Evolutionary conservation across 257 asterid species (phyloP), one percentile per base, ranked within the genome.

Genomic region (Paraleonurus japonicus): DNA sequence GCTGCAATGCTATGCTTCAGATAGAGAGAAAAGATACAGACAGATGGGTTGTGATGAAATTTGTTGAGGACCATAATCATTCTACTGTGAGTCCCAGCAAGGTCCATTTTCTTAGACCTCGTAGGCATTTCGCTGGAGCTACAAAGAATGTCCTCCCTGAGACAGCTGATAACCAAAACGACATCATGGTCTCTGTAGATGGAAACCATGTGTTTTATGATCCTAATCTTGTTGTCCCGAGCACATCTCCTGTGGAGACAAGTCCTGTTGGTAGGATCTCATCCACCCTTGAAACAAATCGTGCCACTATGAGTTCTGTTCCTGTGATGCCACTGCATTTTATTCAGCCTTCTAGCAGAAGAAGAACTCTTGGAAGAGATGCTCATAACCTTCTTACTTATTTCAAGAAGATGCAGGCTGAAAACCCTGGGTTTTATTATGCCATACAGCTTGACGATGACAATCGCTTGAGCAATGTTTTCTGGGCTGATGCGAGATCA

Each of bases 401-500:
- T 85, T 90, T 90, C 76, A 79, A 76, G 77, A 90, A 78, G 75
- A 90, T 86, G 93, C 96, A 90, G 82, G 89, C 88, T 19, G 90
- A 88, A 72, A 88, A 84, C 79, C 93, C 90, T 12, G 92, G 95
- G 53, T 90, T 90, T 78, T 88, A 83, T 72, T 90, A 90, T 66
- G 90, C 96, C 51, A 79, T 90, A 72, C 95, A 90, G 70, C 92
- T 90, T 61, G 95, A 90, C 67, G 90, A 83, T 65, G 89, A 82
- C 62, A 86, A 85, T 77, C 90, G 91, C 17, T 79, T 90, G 86
- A 83, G 80, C 20, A 90, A 90, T 76, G 86, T 81, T 65, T 88
- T 90, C 80, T 90, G 96, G 96, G 96, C 91, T 57, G 96, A 90
- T 84, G 87, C 88, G 22, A 83, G 90, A 73, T 90, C 96, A n/a